phyloP scores from a whole-genome alignment of 192 early-diverging fungal genomes.

The Funneliformis mosseae region DNA sequence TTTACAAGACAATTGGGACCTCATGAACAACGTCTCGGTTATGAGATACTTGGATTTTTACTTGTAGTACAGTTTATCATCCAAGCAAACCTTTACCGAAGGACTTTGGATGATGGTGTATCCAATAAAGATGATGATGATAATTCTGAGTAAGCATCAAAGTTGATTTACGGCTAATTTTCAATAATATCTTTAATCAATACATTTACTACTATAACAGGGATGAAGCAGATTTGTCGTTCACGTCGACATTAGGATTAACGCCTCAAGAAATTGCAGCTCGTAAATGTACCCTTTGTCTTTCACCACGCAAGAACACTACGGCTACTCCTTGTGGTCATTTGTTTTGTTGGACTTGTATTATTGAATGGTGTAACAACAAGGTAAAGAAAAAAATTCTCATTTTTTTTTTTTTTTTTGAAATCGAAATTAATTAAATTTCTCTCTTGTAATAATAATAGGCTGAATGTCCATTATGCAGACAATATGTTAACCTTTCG shows the following conservation, averaged over 20 bases:
- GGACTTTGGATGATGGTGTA: slow-evolving; percentile 9
- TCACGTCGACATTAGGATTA: slow-evolving; percentile 37
- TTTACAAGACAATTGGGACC: slow-evolving; percentile 75
- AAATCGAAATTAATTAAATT: not conserved
- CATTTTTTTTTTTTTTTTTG: not conserved
- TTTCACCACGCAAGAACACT: slow-evolving; percentile 71
- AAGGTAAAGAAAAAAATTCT: slow-evolving; percentile 61
- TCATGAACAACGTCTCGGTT: slow-evolving; percentile 73
- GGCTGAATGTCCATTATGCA: slow-evolving; percentile 92
- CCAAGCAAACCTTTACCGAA: slow-evolving; percentile 51
- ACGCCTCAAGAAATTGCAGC: slow-evolving; percentile 43
- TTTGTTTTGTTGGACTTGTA: slow-evolving; percentile 95
- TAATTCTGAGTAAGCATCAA: slow-evolving; percentile 23
- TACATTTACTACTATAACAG: not conserved
- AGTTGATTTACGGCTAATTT: too few relatives aligned
- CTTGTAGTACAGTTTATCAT: slow-evolving; percentile 74
- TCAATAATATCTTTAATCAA: not conserved
- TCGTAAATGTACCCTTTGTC: slow-evolving; percentile 86
- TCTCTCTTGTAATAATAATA: slow-evolving; percentile 41
- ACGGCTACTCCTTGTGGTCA: slow-evolving; percentile 93
- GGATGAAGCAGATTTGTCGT: slow-evolving; percentile 7
- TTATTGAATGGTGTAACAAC: slow-evolving; percentile 88
- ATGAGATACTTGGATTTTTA: slow-evolving; percentile 84
- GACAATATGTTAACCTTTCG: slow-evolving; percentile 74
- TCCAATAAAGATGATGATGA: slow-evolving; percentile 35